These are phyloP conservation scores for Phytophthora cactorum DNA, from an alignment of 352 stramenopile species.

Conservation along the genomic window DNA sequence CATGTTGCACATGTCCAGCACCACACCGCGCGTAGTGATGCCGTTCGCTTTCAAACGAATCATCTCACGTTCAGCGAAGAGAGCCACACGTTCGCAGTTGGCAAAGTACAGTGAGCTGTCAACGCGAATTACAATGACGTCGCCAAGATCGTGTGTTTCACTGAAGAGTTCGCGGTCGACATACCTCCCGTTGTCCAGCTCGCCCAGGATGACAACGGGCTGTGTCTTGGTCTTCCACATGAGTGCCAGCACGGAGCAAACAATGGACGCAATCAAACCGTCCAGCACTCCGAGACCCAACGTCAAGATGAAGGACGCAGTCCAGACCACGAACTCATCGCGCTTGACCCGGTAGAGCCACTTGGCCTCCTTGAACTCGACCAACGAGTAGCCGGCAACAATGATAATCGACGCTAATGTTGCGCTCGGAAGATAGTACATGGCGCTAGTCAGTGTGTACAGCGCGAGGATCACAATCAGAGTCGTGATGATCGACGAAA, in stretches of 20 bases:
- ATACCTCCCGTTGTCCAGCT: conserved; percentile 45
- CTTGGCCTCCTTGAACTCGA: conserved; percentile 88
- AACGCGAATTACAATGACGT: conserved; percentile 55
- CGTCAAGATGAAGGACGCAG: conserved; percentile 56
- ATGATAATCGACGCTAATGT: conserved; percentile 90
- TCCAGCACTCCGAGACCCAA: conserved; percentile 53
- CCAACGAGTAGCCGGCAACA: conserved; percentile 84
- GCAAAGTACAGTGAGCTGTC: conserved; percentile 68
- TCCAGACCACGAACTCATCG: conserved; percentile 65
- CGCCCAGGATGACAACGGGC: conserved; percentile 44
- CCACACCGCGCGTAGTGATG: conserved; percentile 44
- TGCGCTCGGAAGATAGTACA: conserved; percentile 87
- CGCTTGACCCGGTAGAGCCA: conserved; percentile 74
- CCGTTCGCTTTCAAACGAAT: conserved; percentile 28
- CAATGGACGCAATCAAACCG: conserved; percentile 57
- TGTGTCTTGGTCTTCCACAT: conserved; percentile 64
- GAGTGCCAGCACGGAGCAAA: conserved; percentile 57
- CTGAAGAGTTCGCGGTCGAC: conserved; percentile 47
- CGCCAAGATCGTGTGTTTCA: conserved; percentile 37
- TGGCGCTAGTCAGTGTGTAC: conserved; percentile 81
- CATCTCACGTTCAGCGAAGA: conserved; percentile 62
- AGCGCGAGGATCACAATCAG: conserved; percentile 85
- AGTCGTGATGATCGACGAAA: conserved; percentile 86
- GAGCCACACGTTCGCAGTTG: conserved; percentile 57
- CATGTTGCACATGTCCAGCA: conserved; percentile 57